These are phyloP conservation scores for Wickerhamiella cacticola DNA, from an alignment of 805 yeast genomes.

Conservation along the genomic window DNA sequence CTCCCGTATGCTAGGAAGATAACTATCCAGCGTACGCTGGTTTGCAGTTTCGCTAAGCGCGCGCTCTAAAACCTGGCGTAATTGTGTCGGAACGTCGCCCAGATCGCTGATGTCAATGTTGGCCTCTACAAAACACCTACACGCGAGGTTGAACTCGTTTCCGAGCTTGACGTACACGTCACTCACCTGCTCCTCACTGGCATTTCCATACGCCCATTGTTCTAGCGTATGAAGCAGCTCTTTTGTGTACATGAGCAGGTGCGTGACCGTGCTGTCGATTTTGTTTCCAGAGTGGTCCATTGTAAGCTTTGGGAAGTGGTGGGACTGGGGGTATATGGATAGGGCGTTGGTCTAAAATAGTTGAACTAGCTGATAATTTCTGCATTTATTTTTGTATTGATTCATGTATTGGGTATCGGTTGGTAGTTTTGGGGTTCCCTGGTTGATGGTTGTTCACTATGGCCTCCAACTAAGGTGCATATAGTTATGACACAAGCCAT, in stretches of 20 bases:
- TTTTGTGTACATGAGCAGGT: conserved; percentile 77
- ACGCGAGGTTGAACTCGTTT: conserved; percentile 79
- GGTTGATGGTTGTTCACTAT: no score
- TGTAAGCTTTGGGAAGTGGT: conserved; percentile 4
- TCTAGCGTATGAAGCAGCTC: conserved; percentile 75
- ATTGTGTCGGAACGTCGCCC: conserved; percentile 78
- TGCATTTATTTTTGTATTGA: no score
- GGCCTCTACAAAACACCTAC: conserved; percentile 62
- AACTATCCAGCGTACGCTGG: conserved; percentile 66
- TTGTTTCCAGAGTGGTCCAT: conserved; percentile 9
- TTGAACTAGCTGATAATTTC: no score
- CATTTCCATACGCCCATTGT: conserved; percentile 78
- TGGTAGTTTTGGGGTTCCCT: no score
- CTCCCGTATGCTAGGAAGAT: conserved; percentile 72
- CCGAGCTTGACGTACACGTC: conserved; percentile 87
- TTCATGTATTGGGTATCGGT: no score
- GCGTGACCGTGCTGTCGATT: conserved; percentile 30
- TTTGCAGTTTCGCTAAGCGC: conserved; percentile 79
- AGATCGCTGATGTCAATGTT: conserved; percentile 70
- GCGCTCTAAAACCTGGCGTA: conserved; percentile 69
- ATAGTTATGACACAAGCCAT: no score
- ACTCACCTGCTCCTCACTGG: conserved; percentile 72
- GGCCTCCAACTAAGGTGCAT: no score
- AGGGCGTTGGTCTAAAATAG: no score
- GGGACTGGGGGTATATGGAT: neutral